These are phyloP conservation scores for Myriangium duriaei DNA, from an alignment of 2,329 filamentous ascomycete genomes.

Conservation along the genomic window DNA sequence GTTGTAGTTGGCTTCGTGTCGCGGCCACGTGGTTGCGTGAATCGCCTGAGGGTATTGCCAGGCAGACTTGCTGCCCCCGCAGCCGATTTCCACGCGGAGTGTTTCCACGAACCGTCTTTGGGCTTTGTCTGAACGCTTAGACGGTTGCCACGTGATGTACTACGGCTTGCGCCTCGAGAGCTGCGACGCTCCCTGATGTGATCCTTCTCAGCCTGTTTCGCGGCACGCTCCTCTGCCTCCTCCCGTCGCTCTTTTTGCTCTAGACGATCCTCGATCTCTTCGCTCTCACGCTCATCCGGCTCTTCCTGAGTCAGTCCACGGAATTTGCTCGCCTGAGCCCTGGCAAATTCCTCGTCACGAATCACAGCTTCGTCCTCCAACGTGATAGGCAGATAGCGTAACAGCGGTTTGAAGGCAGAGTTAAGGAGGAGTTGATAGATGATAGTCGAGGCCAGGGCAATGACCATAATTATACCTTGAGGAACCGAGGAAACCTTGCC, in stretches of 20 bases:
- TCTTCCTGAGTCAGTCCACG: conserved; percentile 23
- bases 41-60: conserved; percentile 3
- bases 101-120: conserved; percentile 1
- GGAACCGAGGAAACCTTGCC: conserved; percentile 49
- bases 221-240: conserved; percentile 20
- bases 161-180: conserved; percentile 10
- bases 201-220: conserved; percentile 33
- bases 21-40: conserved; percentile 8
- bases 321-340: conserved; percentile 40
- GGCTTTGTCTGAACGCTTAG: conserved; percentile 11
- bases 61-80: conserved; percentile 7
- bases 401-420: conserved; percentile 68
- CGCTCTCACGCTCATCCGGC: conserved; percentile 29
- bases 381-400: conserved; percentile 83
- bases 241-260: conserved; percentile 28
- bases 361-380: conserved; percentile 88
- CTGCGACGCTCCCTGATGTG: conserved; percentile 10
- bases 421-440: conserved; percentile 75
- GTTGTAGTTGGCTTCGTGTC: background rate
- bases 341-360: conserved; percentile 80
- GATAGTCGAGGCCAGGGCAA: conserved; percentile 56
- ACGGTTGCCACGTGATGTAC: conserved; percentile 7
- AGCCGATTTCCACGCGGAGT: conserved; percentile 9
- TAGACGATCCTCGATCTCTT: conserved; percentile 24
- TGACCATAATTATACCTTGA: conserved; percentile 77